Evolutionary conservation across 371 early-diverging fungal genomes (phyloP).

Genomic region (Mortierella sp.): DNA sequence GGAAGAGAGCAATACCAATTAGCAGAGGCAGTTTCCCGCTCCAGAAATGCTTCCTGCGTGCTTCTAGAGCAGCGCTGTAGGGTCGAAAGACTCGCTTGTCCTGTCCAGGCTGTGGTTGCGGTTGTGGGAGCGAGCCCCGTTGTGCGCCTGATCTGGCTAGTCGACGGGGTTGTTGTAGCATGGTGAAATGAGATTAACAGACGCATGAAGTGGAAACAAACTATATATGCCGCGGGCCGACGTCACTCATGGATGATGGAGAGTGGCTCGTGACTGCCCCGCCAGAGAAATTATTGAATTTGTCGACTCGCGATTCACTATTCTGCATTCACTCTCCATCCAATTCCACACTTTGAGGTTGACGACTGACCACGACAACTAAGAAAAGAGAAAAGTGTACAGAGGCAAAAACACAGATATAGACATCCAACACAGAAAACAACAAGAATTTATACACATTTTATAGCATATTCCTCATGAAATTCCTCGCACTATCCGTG

Average conservation of each 20-base stretch:
- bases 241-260: conserved; percentile 1
- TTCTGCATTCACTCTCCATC: conserved; percentile 3
- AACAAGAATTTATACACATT: neutral
- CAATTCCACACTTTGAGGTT: neutral
- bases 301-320: conserved; percentile 11
- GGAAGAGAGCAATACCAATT: conserved; percentile 25
- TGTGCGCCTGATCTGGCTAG: conserved; percentile 40
- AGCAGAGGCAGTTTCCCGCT: conserved; percentile 43
- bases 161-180: conserved; percentile 49
- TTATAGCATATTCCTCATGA: conserved; percentile 23
- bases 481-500: conserved; percentile 39
- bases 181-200: neutral
- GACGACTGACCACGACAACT: neutral
- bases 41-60: conserved; percentile 27
- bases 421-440: neutral
- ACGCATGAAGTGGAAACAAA: neutral
- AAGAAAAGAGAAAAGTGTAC: neutral
- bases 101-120: conserved; percentile 14
- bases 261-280: conserved; percentile 3
- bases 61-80: conserved; percentile 1
- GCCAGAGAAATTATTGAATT: neutral
- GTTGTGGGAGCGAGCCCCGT: conserved; percentile 17
- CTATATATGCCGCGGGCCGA: neutral
- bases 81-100: conserved; percentile 30
- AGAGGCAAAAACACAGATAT: neutral